phyloP scores from a whole-genome alignment of 768 basidiomycete species.

The Glaciozyma antarctica region DNA sequence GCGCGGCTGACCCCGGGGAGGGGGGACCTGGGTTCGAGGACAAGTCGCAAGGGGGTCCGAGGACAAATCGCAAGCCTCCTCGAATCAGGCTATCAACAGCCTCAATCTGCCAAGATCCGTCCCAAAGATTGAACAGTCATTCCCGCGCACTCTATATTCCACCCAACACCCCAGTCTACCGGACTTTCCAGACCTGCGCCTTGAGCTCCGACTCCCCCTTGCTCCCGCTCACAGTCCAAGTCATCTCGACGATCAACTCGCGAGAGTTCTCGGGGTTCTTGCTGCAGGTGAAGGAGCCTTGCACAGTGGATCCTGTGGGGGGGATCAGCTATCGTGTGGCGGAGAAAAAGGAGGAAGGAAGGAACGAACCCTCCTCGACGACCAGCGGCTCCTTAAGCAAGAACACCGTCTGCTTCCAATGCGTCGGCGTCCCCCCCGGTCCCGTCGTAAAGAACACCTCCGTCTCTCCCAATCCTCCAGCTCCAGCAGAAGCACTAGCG shows the following conservation, averaged over 20 bases:
- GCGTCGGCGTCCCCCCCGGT: constrained; percentile 73
- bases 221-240: constrained; percentile 6
- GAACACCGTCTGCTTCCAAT: constrained; percentile 95
- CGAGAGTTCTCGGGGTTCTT: constrained; percentile 73
- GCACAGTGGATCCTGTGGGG: constrained; percentile 57
- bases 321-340: constrained; percentile 7
- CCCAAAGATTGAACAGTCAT: no score
- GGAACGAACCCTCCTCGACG: constrained; percentile 54
- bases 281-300: constrained; percentile 69
- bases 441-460: constrained; percentile 65
- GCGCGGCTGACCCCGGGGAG: no score
- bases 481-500: constrained; percentile 22
- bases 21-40: no score
- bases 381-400: constrained; percentile 66
- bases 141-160: not conserved
- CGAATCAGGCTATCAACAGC: no score
- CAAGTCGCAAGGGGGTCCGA: no score
- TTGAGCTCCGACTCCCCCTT: constrained; percentile 4
- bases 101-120: no score
- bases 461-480: constrained; percentile 5
- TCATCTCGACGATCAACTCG: constrained; percentile 80
- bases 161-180: not conserved
- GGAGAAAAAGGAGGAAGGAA: not conserved
- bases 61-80: no score
- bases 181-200: constrained; percentile 29